Base-by-base conservation (phyloP, 345 rosid species). In the Mercurialis annua region DNA sequence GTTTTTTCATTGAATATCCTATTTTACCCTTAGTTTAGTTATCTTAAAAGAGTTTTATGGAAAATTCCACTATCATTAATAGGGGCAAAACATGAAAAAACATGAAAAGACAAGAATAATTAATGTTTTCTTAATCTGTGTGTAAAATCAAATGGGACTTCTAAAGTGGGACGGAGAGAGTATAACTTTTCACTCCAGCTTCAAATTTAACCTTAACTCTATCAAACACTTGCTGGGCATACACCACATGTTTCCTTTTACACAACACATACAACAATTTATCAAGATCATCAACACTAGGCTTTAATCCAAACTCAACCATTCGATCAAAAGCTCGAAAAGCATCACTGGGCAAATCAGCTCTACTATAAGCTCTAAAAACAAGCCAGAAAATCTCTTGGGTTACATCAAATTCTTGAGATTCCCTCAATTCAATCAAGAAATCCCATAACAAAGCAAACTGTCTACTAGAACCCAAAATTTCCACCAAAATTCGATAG, bases 381-480 rank as follows among this genome's bases (percentile, higher is more conserved):
- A 88, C 84, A 69, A 92, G 71, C 88, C 92, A 90, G 57, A 90
- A 90, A 11, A 84, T 43, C 62, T 85, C 80, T 23, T 83, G 78
- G 69, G 15, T 75, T 31, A 84, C 57, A 61, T 76, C 71, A 63
- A 70, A 83, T 58, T 69, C 80, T 5, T 71, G 75, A 34, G 51
- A 75, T 58, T 92, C 92, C 65, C 86, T 85, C 44, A 80, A 70
- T 69, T 90, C 96, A 16, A 84, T 55, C 67, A 88, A 68, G 69
- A 88, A 93, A 66, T 90, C 97, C 98, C 97, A 90, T 15, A 88
- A 73, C 56, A 87, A 47, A 60, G 97, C 86, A 20, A 88, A 90
- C 59, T 86, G 92, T 46, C 71, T 81, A 73, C 86, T 78, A 48
- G 86, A 66, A 38, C 92, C 92, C 24, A 90, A 60, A n/a, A 87